phyloP scores from a whole-genome alignment of 805 yeast genomes.

The Wickerhamomyces silvicola region DNA sequence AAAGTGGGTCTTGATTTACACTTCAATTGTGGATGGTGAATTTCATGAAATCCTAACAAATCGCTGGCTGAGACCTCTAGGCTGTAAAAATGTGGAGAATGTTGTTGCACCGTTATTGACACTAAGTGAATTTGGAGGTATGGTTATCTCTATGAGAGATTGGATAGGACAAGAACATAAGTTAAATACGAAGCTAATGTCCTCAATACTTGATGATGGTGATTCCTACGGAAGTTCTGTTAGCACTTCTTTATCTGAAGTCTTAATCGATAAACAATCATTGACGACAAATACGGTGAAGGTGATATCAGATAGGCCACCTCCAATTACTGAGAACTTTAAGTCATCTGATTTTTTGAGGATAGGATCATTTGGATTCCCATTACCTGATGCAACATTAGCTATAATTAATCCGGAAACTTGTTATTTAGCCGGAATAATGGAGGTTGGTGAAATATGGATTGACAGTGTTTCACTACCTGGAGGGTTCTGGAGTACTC shows the following conservation, averaged over 20 bases:
- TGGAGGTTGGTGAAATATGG: conserved; percentile 95
- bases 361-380: conserved; percentile 90
- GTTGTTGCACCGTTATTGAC: conserved; percentile 87
- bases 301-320: conserved; percentile 54
- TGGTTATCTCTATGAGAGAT: conserved; percentile 86
- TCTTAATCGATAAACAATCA: conserved; percentile 66
- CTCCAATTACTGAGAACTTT: conserved; percentile 38
- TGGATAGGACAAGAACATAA: conserved; percentile 74
- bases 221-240: conserved; percentile 22
- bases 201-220: conserved; percentile 33
- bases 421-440: conserved; percentile 58
- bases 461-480: conserved; percentile 89
- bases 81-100: conserved; percentile 67
- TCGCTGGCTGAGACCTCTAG: conserved; percentile 86
- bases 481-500: conserved; percentile 81
- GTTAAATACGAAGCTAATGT: conserved; percentile 42
- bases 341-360: conserved; percentile 45
- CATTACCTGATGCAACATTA: conserved; percentile 87
- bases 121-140: conserved; percentile 91
- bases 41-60: conserved; percentile 84
- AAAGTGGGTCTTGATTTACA: conserved; percentile 85
- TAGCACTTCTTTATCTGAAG: conserved; percentile 48
- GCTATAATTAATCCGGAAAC: conserved; percentile 96
- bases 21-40: conserved; percentile 87
- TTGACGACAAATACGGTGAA: conserved; percentile 66